phyloP scores from a whole-genome alignment of 192 early-diverging fungal species.

The Coemansia sp. region DNA sequence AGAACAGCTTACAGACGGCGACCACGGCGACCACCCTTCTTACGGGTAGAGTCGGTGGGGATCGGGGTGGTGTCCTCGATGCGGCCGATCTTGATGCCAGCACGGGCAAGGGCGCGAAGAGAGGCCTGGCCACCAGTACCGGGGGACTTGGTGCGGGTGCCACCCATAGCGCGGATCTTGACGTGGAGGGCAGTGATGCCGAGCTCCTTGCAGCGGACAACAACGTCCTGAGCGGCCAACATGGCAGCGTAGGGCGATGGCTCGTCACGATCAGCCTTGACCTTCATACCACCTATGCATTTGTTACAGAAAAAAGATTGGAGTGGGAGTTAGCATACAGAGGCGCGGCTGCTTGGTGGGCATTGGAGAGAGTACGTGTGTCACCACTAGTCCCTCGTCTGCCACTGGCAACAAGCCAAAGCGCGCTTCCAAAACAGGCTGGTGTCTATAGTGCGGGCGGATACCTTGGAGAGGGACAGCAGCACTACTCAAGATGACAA shows the following conservation, averaged over 20 bases:
- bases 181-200: slow-evolving; percentile 99
- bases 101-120: slow-evolving; percentile 98
- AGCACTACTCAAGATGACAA: slow-evolving; percentile 17
- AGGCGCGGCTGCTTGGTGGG: slow-evolving; percentile 5
- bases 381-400: slow-evolving; percentile 67
- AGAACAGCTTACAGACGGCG: slow-evolving; percentile 81
- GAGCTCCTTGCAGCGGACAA: slow-evolving; percentile 97
- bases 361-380: slow-evolving; percentile 66
- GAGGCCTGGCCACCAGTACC: slow-evolving; percentile 97
- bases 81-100: slow-evolving; percentile 99
- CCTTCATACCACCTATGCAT: slow-evolving; percentile 97
- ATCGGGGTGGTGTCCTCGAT: slow-evolving; percentile 99
- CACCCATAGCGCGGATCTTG: slow-evolving; percentile 99
- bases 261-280: slow-evolving; percentile 99
- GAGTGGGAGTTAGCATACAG: slow-evolving; percentile 2
- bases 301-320: background rate
- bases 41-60: slow-evolving; percentile 98
- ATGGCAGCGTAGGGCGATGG: slow-evolving; percentile 99
- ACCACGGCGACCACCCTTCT: slow-evolving; percentile 99
- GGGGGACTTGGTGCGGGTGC: slow-evolving; percentile 97
- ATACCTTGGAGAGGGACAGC: slow-evolving; percentile 19
- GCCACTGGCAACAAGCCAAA: slow-evolving; percentile 46
- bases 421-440: slow-evolving; percentile 8
- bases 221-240: slow-evolving; percentile 99
- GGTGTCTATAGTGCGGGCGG: slow-evolving; percentile 9